Evolutionary conservation across 768 basidiomycete genomes (phyloP), one percentile per base, ranked within the genome.

Genomic region (Amanita brunnescens): DNA sequence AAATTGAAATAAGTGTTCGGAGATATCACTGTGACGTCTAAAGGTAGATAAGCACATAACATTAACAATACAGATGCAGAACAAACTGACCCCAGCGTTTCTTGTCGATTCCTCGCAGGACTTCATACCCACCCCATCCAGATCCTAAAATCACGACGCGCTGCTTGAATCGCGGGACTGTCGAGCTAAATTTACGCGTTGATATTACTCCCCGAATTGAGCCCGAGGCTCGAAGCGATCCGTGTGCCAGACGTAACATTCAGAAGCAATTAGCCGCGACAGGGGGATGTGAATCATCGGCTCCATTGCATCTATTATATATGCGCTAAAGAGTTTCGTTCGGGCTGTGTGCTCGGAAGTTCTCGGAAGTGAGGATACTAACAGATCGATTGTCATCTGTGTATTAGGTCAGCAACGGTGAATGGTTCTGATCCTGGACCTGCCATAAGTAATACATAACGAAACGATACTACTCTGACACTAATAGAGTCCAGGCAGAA

Each of bases 91-190:
- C 75, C 80, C 83, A 87, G 47, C 76, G 75, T 55, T 80, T 81
- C 65, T 83, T 87, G 64, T 88, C 82, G 1, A 88, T 67, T 2
- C 76, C 74, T 33, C 80, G 69, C 20, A 87, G 70, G 12, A 88
- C 67, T 53, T 81, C 81, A 57, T 87, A 87, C 0, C 86, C 86
- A 51, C 83, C 85, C 86, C 85, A 88, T 20, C 86, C 86, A 8
- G 84, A 86, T 7, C 85, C 86, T 6, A 87, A 68, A 54, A 88
- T 81, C 16, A 87, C 77, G 32, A 87, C 74, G 20, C 73, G 70
- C 51, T 74, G 64, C 56, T 70, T 75, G 40, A 60, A 56, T 26
- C 59, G 62, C 10, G 64, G 52, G 6, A 59, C 43, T 3, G 75
- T 72, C 14, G 69, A 70, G 48, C 65, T 68, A 51, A 78, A 76